A percentile compares a stretch with the other conserved stretches of the same genome.
These are phyloP conservation scores for Boletus speciosus DNA, from an alignment of 768 basidiomycete genomes.

Conservation along the genomic window DNA sequence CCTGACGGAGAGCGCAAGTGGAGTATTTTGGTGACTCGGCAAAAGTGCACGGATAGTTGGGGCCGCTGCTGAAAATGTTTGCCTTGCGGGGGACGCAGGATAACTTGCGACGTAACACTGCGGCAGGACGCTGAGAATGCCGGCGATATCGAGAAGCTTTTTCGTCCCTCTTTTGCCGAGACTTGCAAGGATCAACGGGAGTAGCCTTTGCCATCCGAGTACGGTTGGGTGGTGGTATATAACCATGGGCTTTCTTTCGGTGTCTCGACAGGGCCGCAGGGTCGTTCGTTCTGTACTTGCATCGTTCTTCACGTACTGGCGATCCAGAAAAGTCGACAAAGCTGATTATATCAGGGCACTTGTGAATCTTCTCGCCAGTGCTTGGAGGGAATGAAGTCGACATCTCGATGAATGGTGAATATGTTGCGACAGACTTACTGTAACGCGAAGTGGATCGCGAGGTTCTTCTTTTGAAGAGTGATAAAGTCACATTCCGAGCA, in stretches of 20 bases:
- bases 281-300: constrained; percentile 24
- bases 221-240: constrained; percentile 15
- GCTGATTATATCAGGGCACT: constrained; percentile 13
- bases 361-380: constrained; percentile 17
- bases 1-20: background rate
- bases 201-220: background rate
- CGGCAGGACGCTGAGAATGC: background rate
- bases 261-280: constrained; percentile 27
- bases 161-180: background rate
- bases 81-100: background rate
- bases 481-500: constrained; percentile 21
- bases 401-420: background rate
- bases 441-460: constrained; percentile 16
- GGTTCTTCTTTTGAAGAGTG: constrained; percentile 19
- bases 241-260: constrained; percentile 20
- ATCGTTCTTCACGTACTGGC: background rate
- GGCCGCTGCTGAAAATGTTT: background rate
- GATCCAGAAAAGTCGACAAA: background rate
- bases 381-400: constrained; percentile 6
- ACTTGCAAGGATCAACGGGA: background rate
- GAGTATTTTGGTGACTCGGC: background rate
- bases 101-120: background rate
- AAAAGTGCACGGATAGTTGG: background rate
- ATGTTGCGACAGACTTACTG: constrained; percentile 12
- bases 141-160: background rate